A percentile compares a stretch with the other conserved stretches of the same genome.
Evolutionary conservation across 164 flowering plant species (phyloP).

Genomic region (Sedum album): DNA sequence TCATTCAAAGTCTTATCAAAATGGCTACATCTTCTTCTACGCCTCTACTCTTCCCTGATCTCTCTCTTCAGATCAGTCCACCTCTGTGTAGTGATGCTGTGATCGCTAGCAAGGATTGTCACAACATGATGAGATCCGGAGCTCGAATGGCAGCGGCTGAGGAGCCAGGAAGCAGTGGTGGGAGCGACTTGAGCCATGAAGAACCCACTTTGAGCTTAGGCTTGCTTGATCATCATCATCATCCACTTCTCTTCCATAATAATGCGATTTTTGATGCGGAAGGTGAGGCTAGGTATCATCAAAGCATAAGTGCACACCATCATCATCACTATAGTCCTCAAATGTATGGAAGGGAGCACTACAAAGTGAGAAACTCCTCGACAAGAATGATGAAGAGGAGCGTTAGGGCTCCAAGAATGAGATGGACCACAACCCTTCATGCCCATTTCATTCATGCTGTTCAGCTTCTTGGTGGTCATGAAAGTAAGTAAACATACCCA

Average conservation of each 20-base stretch:
- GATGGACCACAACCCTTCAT: constrained; percentile 82
- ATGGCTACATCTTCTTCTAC: constrained; percentile 50
- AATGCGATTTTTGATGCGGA: neutral
- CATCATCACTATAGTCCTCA: constrained; percentile 32
- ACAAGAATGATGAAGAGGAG: constrained; percentile 49
- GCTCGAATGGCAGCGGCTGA: constrained; percentile 15
- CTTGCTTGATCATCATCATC: constrained; percentile 21
- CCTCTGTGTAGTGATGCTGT: constrained; percentile 11
- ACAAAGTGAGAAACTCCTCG: neutral
- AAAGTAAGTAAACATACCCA: constrained; percentile 37
- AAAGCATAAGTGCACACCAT: constrained; percentile 12
- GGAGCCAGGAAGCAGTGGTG: constrained; percentile 49
- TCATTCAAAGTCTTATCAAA: constrained; percentile 62
- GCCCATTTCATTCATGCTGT: constrained; percentile 79
- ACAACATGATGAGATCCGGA: neutral
- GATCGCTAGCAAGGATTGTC: constrained; percentile 13
- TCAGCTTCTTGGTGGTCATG: constrained; percentile 97
- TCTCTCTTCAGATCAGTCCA: constrained; percentile 1
- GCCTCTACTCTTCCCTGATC: constrained; percentile 13
- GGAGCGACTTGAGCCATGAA: constrained; percentile 68
- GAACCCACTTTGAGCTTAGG: constrained; percentile 55
- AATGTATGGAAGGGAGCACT: constrained; percentile 1
- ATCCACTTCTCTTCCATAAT: neutral
- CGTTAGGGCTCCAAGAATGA: constrained; percentile 88
- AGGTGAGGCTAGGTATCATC: neutral